Base-by-base conservation (phyloP, 768 basidiomycete species). In the Lactarius deliciosus region DNA sequence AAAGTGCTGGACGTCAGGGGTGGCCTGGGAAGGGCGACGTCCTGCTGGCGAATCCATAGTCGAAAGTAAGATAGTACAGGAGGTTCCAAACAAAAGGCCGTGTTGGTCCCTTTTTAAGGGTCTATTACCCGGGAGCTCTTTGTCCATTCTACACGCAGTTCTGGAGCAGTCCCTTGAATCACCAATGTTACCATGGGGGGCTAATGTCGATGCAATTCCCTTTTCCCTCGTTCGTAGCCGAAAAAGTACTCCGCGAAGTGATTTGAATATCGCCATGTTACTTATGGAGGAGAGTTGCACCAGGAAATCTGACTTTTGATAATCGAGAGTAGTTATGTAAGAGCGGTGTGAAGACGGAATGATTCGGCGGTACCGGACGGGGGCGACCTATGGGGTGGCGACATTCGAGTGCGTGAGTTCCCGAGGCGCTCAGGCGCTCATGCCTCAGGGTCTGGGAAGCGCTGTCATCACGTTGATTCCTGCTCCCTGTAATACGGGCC, bases 1-100 rank as follows among this genome's bases (percentile, higher is more conserved):
- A 80, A 91, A 91, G 57, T 89, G 87, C 63, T 84, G 82, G 74
- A 77, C 69, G 72, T 73, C 70, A 53, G 71, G 22, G 25, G 74
- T 45, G 40, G 64, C 68, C 25, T 64, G 64, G 55, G 68, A 50
- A n/a, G 68, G 61, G 54, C 57, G 68, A 20, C 60, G 63, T 38
- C 58, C 53, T 56, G 53, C 50, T 60, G 56, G 50, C 11, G 60
- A 9, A 25, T 55, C 40, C 60, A 61, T 62, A 55, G 62, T 59
- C 57, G 68, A 61, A 34, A 59, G 54, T 60, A 61, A 61, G 62
- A 61, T 64, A 64, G 60, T 63, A 68, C 54, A 58, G 40, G 60
- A 61, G 9, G 56, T 40, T 66, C 57, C 61, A 64, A 59, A 62
- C 53, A 62, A 69, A 47, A 64, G 28, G 34, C 64, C 50, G 62